A percentile compares a stretch with the other conserved stretches of the same genome.
These are phyloP conservation scores for Ocimum tenuiflorum DNA, from an alignment of 257 asterid genomes.

Conservation along the genomic window DNA sequence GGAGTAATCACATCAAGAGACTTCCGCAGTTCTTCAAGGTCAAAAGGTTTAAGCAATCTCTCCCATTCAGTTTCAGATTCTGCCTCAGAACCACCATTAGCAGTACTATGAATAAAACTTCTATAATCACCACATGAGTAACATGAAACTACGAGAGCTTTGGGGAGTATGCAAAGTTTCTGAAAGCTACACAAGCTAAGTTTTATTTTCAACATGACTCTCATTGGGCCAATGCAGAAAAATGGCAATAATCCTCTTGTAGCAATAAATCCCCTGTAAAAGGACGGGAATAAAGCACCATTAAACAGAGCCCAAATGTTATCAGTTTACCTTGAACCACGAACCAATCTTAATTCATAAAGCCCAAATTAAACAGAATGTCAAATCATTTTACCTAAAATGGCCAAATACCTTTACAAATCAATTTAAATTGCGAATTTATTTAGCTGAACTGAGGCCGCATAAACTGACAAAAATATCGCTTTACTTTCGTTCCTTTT, in stretches of 20 bases:
- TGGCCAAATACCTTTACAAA: background rate
- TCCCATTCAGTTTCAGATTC: conserved; percentile 83
- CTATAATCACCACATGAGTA: conserved; percentile 28
- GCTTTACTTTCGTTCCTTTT: no score
- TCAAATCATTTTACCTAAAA: no score
- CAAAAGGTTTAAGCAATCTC: conserved; percentile 76
- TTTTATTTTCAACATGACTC: conserved; percentile 31
- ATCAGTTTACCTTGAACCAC: background rate
- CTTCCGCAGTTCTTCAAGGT: conserved; percentile 64
- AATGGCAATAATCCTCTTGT: conserved; percentile 1
- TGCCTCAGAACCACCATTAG: conserved; percentile 23
- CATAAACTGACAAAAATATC: background rate
- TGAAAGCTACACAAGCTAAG: conserved; percentile 8
- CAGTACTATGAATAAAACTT: conserved; percentile 19
- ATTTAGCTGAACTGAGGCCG: background rate
- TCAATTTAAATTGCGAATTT: background rate
- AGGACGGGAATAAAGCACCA: background rate
- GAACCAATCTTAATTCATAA: no score
- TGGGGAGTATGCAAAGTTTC: conserved; percentile 27
- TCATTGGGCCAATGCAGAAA: conserved; percentile 2
- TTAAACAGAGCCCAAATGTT: background rate
- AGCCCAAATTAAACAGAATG: no score
- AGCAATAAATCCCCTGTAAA: conserved; percentile 14
- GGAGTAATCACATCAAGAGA: conserved; percentile 61
- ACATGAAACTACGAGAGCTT: conserved; percentile 22